A percentile compares a stretch with the other conserved stretches of the same genome.
These are phyloP conservation scores for Cnidoscolus chayamansa DNA, from an alignment of 441 rosid species.

Conservation along the genomic window DNA sequence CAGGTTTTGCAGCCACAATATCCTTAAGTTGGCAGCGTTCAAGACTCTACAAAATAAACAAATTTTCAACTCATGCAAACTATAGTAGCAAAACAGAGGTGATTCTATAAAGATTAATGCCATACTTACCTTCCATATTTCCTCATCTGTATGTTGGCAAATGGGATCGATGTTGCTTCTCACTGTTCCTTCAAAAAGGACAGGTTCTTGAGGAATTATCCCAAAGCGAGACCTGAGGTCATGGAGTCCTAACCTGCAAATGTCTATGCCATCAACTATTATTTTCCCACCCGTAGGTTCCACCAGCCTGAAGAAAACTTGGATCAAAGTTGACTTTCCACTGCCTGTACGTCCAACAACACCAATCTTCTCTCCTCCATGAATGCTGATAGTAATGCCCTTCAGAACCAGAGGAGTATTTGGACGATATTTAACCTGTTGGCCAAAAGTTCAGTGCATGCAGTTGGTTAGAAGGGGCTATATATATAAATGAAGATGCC, in stretches of 20 bases:
- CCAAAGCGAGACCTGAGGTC: slow-evolving; percentile 90
- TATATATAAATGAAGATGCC: too few species aligned
- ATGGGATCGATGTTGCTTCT: slow-evolving; percentile 87
- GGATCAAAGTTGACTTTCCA: slow-evolving; percentile 88
- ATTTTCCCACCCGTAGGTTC: slow-evolving; percentile 84
- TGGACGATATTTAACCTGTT: slow-evolving; percentile 81
- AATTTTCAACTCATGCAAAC: slow-evolving; percentile 4
- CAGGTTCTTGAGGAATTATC: slow-evolving; percentile 95
- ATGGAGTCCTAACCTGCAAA: slow-evolving; percentile 72
- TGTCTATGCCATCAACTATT: slow-evolving; percentile 73
- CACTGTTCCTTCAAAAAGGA: slow-evolving; percentile 92
- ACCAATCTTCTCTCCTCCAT: slow-evolving; percentile 85
- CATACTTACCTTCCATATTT: slow-evolving; percentile 75
- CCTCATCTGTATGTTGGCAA: slow-evolving; percentile 71
- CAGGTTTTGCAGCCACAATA: slow-evolving; percentile 65
- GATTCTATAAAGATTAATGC: background rate
- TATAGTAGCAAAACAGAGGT: background rate
- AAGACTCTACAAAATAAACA: slow-evolving; percentile 45
- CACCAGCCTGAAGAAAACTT: slow-evolving; percentile 84
- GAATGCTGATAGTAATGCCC: slow-evolving; percentile 72
- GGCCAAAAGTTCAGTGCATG: slow-evolving; percentile 13
- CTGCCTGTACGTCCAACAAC: slow-evolving; percentile 95
- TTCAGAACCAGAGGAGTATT: slow-evolving; percentile 82
- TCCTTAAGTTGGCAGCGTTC: slow-evolving; percentile 94
- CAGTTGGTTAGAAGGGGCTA: slow-evolving; percentile 6